Conservation (phyloP, 2,329 filamentous ascomycete species). For the Cladosporium oxysporum region DNA sequence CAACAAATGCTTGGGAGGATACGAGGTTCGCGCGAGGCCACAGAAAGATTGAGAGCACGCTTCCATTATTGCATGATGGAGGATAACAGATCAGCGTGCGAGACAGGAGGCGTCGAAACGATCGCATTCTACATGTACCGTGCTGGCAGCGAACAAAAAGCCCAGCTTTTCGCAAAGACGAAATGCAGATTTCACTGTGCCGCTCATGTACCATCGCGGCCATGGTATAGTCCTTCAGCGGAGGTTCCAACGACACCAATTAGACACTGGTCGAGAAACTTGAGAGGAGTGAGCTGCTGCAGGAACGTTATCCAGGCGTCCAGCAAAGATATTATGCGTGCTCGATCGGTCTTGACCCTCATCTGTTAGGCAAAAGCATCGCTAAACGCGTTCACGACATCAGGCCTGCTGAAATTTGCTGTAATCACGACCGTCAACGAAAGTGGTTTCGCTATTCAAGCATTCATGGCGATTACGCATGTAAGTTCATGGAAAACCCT, state of each 20-base stretch:
- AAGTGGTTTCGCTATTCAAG: neutral
- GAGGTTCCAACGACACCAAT: neutral
- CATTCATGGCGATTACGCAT: neutral
- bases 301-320: neutral
- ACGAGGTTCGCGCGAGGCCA: neutral
- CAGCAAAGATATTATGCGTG: neutral
- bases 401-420: neutral
- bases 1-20: neutral
- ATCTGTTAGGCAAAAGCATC: neutral
- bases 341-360: neutral
- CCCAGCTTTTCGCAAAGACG: neutral
- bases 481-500: neutral
- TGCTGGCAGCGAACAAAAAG: neutral
- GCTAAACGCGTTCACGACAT: neutral
- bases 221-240: neutral
- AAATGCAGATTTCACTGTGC: neutral
- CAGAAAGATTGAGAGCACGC: neutral
- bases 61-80: neutral
- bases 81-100: neutral
- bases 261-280: neutral
- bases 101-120: neutral
- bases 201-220: neutral
- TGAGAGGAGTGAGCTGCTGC: neutral
- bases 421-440: neutral
- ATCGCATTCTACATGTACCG: neutral